phyloP scores from a whole-genome alignment of 2,329 filamentous ascomycete species.

The Aaosphaeria pasadenensis region DNA sequence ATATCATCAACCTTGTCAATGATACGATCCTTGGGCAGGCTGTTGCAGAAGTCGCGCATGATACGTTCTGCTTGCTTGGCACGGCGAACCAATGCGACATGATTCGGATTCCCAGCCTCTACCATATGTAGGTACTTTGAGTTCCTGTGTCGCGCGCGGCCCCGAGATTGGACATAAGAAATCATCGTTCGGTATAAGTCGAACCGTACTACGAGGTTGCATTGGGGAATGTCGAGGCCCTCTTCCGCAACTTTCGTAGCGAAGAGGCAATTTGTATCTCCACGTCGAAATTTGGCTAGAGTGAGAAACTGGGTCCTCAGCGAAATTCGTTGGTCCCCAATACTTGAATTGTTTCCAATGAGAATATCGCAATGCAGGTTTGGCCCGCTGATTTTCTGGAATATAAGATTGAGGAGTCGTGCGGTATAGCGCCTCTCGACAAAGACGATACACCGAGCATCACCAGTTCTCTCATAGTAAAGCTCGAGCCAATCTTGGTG shows the following conservation, averaged over 20 bases:
- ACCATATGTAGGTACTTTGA: slow-evolving; percentile 86
- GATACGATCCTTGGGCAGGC: slow-evolving; percentile 71
- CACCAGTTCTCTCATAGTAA: slow-evolving; percentile 58
- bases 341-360: slow-evolving; percentile 56
- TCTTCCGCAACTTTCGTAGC: slow-evolving; percentile 65
- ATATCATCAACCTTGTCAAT: slow-evolving; percentile 60
- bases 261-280: slow-evolving; percentile 60
- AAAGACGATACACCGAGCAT: slow-evolving; percentile 80
- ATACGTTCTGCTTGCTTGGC: slow-evolving; percentile 56
- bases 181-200: slow-evolving; percentile 89
- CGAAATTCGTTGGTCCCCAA: slow-evolving; percentile 61
- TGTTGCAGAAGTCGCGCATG: slow-evolving; percentile 73
- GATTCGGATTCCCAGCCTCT: slow-evolving; percentile 64
- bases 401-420: slow-evolving; percentile 66
- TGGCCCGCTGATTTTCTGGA: slow-evolving; percentile 56
- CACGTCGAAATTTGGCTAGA: slow-evolving; percentile 62
- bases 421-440: slow-evolving; percentile 78
- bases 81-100: slow-evolving; percentile 57
- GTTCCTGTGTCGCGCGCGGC: slow-evolving; percentile 72
- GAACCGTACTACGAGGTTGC: slow-evolving; percentile 70
- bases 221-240: slow-evolving; percentile 64
- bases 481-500: slow-evolving; percentile 60
- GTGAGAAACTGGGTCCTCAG: slow-evolving; percentile 72
- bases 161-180: slow-evolving; percentile 90
- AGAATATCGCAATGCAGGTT: slow-evolving; percentile 62